phyloP scores from a whole-genome alignment of 306 rosid genomes.

The Quercus robur region DNA sequence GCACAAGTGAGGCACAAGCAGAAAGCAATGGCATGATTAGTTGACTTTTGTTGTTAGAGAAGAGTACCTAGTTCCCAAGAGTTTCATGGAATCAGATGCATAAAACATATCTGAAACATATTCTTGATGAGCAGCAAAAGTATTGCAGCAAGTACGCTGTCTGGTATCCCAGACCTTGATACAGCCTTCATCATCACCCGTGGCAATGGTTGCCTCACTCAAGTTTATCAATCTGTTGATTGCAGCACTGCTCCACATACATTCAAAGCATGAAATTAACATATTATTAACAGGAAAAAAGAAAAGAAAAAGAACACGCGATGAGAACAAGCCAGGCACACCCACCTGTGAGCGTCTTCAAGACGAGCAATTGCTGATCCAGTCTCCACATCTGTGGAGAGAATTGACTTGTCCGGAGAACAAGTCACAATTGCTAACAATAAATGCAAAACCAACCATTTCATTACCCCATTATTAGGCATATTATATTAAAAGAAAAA shows the following conservation, averaged over 20 bases:
- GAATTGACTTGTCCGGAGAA: neutral
- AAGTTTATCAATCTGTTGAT: conserved; percentile 74
- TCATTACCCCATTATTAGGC: too few species aligned
- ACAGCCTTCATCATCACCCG: conserved; percentile 86
- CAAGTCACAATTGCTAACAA: neutral
- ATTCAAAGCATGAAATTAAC: neutral
- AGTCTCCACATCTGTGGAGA: neutral
- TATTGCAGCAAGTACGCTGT: conserved; percentile 69
- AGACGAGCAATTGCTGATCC: conserved; percentile 1
- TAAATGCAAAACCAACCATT: too few species aligned
- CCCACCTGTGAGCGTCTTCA: neutral
- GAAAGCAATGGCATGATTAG: too few species aligned
- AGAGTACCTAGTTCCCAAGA: conserved; percentile 78
- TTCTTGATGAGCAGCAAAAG: conserved; percentile 69
- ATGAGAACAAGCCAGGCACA: neutral
- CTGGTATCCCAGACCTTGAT: conserved; percentile 98
- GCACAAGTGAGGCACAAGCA: too few species aligned
- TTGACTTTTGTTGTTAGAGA: neutral
- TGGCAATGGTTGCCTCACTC: conserved; percentile 68
- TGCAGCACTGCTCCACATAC: conserved; percentile 45
- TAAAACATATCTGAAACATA: conserved; percentile 84
- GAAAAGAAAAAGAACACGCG: neutral
- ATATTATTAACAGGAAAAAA: neutral
- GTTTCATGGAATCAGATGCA: conserved; percentile 69
- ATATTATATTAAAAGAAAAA: too few species aligned